These are phyloP conservation scores for Petunia hybrid DNA, from an alignment of 305 asterid genomes.

Conservation along the genomic window DNA sequence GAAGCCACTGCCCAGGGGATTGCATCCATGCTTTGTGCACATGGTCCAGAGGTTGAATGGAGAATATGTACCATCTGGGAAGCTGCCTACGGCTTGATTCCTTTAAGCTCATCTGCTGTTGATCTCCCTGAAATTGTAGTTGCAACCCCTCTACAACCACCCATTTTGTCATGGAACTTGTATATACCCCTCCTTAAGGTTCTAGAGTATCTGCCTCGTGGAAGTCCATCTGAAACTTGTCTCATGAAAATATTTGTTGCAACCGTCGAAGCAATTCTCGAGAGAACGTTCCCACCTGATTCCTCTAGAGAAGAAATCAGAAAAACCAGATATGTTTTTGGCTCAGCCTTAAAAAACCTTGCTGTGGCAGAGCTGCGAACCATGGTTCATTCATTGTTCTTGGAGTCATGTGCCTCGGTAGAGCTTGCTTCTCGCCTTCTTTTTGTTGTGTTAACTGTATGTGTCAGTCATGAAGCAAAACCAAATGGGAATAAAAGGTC, in stretches of 20 bases:
- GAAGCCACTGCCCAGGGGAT: constrained; percentile 99
- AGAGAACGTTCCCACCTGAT: constrained; percentile 89
- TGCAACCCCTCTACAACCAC: constrained; percentile 96
- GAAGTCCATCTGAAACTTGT: constrained; percentile 97
- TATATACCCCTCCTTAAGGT: constrained; percentile 96
- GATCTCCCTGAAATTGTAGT: constrained; percentile 97
- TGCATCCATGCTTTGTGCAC: constrained; percentile 99
- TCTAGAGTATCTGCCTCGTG: constrained; percentile 97
- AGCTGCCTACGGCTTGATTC: constrained; percentile 99
- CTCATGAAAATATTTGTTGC: constrained; percentile 99
- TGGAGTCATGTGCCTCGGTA: constrained; percentile 82
- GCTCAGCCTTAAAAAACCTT: constrained; percentile 91
- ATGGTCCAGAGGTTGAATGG: constrained; percentile 99
- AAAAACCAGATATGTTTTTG: constrained; percentile 76
- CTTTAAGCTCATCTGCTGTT: constrained; percentile 90
- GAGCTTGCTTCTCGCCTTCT: constrained; percentile 98
- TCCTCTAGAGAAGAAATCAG: constrained; percentile 82
- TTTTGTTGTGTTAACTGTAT: constrained; percentile 92
- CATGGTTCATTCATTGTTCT: constrained; percentile 92
- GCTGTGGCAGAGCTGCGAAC: constrained; percentile 97
- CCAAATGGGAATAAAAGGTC: constrained; percentile 76
- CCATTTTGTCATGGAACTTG: constrained; percentile 92
- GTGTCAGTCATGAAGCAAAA: constrained; percentile 97
- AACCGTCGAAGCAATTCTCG: constrained; percentile 96
- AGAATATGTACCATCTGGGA: constrained; percentile 99